Conservation (phyloP, 75 land plant species). For the Gnetum montanum region DNA sequence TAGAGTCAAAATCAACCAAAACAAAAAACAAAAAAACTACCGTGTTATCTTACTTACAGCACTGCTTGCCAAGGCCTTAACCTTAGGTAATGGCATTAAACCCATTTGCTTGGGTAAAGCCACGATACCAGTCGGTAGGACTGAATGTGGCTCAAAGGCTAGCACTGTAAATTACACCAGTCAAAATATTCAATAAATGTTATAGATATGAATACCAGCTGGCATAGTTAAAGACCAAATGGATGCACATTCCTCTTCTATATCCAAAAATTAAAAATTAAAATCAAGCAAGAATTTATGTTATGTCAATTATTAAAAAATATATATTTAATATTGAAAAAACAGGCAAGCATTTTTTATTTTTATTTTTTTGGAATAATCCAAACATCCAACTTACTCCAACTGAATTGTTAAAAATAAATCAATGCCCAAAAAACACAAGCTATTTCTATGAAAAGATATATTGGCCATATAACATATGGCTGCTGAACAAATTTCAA, state of each 20-base stretch:
- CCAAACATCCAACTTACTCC: too few relatives aligned
- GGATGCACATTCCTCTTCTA: neutral
- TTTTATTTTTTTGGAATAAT: too few relatives aligned
- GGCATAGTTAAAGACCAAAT: neutral
- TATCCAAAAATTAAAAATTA: neutral
- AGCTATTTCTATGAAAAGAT: too few relatives aligned
- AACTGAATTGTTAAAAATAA: too few relatives aligned
- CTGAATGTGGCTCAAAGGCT: constrained; percentile 94
- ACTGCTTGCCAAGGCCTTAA: constrained; percentile 83
- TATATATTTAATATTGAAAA: neutral
- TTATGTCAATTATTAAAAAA: neutral
- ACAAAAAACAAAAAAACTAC: neutral
- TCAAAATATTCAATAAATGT: too few relatives aligned
- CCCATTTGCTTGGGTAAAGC: constrained; percentile 68
- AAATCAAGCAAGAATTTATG: neutral
- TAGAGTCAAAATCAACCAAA: neutral
- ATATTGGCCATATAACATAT: too few relatives aligned
- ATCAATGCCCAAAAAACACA: too few relatives aligned
- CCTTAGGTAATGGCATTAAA: constrained; percentile 65
- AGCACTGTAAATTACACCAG: constrained; percentile 80
- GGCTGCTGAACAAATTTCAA: too few relatives aligned
- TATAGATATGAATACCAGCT: too few relatives aligned
- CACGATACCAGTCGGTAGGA: constrained; percentile 79
- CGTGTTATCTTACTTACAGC: constrained; percentile 86
- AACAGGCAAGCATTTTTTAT: neutral